A percentile compares a stretch with the other conserved stretches of the same genome.
phyloP scores from a whole-genome alignment of 1,284 basidiomycete genomes.

The Fomitiporia mediterranea region DNA sequence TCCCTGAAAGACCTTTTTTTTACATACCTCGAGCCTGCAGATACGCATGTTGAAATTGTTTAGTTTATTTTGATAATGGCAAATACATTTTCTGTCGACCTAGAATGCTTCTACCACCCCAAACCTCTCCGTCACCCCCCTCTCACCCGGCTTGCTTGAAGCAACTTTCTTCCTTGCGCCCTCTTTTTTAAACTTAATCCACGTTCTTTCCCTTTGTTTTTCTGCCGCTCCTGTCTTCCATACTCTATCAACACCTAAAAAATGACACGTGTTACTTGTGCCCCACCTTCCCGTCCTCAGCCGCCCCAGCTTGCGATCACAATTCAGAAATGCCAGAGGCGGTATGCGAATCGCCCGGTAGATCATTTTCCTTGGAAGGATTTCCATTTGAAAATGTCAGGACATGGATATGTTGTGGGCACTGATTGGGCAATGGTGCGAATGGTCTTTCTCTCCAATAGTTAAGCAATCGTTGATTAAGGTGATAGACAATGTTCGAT shows the following conservation, averaged over 20 bases:
- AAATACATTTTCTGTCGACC: too few species aligned
- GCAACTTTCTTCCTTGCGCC: neutral
- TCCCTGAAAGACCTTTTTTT: too few species aligned
- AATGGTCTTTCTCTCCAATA: neutral
- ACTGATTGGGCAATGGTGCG: constrained; percentile 7
- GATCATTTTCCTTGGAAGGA: neutral
- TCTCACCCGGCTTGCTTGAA: neutral
- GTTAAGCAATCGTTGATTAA: neutral
- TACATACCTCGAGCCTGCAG: too few species aligned
- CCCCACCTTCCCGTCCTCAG: neutral
- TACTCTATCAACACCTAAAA: neutral
- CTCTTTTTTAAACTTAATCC: neutral
- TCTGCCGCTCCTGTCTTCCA: neutral
- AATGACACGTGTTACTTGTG: too few species aligned
- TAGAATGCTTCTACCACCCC: neutral
- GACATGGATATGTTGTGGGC: neutral
- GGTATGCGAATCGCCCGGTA: neutral
- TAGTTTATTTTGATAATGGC: too few species aligned
- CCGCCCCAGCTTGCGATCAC: neutral
- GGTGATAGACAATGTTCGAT: constrained; percentile 3
- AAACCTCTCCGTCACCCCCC: neutral
- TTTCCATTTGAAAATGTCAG: neutral
- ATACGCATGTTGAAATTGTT: too few species aligned
- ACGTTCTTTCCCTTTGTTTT: neutral
- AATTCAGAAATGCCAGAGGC: neutral